Conservation (phyloP, 164 flowering plant genomes). For the Aristolochia fimbriata region DNA sequence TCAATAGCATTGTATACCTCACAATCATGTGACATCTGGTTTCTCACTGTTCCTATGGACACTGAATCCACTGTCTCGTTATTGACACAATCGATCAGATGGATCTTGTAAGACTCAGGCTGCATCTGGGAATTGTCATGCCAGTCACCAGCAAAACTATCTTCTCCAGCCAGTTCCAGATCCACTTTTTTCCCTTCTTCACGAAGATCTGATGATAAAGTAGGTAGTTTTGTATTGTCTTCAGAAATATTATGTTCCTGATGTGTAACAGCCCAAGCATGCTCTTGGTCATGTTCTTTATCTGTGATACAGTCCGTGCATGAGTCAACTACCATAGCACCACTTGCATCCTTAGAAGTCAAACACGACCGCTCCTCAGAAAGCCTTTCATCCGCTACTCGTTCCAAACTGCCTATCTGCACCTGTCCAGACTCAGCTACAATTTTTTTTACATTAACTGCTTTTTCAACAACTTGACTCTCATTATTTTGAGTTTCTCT, state of each 20-base stretch:
- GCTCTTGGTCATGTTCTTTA: not conserved
- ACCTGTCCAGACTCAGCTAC: not conserved
- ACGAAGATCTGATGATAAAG: not conserved
- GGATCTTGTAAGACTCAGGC: no score
- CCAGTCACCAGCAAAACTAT: not conserved
- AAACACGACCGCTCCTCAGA: not conserved
- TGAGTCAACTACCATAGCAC: not conserved
- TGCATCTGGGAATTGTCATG: no score
- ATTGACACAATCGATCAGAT: no score
- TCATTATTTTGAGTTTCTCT: no score
- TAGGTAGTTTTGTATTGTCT: not conserved
- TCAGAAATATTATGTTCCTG: not conserved
- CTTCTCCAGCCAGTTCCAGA: not conserved
- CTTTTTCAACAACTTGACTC: no score
- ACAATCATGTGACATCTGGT: conserved; percentile 8
- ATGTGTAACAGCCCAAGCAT: not conserved
- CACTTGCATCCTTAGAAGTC: not conserved
- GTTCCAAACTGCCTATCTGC: not conserved
- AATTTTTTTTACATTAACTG: no score
- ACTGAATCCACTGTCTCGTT: not conserved
- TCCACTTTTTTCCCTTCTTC: not conserved
- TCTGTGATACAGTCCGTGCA: not conserved
- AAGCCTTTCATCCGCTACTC: not conserved
- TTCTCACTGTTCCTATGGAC: conserved; percentile 6
- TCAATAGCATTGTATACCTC: conserved; percentile 9